Base-by-base conservation (phyloP, 2,329 filamentous ascomycete species). In the Sporothrix protearum region DNA sequence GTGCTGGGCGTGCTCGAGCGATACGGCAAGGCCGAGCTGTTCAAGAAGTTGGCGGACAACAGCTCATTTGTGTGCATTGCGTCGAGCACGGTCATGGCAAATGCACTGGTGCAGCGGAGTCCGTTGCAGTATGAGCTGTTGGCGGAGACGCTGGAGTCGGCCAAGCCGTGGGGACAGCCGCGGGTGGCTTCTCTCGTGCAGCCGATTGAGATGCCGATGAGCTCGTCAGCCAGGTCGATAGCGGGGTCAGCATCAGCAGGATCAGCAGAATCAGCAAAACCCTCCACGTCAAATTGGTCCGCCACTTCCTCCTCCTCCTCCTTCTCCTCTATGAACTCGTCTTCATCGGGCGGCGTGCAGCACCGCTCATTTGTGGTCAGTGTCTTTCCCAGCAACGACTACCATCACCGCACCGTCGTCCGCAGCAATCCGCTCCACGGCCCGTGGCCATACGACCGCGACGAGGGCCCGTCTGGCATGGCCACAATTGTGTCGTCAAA, bases 51-150 rank as follows among this genome's bases (percentile, higher is more conserved):
- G 47, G 78, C 81, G 61, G 81, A 83, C 57, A 79, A 82, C 33
- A 81, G 82, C 28, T 83, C 83, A 28, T 88, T 87, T 76, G 78
- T 88, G 53, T 83, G 83, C 14, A 79, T 88, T 30, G 82, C 85
- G 22, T 80, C 79, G 63, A 81, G 80, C 22, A 76, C 78, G 19
- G 77, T 79, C 3, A 81, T 80, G 14, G 85, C 83, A 14, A 71
- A 74, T 2, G 75, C 75, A 47, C 79, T 87, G n/a, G 72, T 86
- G 49, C 72, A 76, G 30, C 77, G 77, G 39, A 87, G 86, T 73
- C 86, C 86, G 0, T 77, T 87, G 55, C 79, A 79, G 39, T 87
- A 85, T 74, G 80, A 80, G 33, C 75, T 85, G 69, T 74, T 82
- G 28, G 69, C 73, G 45, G 73, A 75, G 49, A 76, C 77, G n/a